Evolutionary conservation across 2,329 filamentous ascomycete species (phyloP).

Genomic region (Hypoxylon sp.): DNA sequence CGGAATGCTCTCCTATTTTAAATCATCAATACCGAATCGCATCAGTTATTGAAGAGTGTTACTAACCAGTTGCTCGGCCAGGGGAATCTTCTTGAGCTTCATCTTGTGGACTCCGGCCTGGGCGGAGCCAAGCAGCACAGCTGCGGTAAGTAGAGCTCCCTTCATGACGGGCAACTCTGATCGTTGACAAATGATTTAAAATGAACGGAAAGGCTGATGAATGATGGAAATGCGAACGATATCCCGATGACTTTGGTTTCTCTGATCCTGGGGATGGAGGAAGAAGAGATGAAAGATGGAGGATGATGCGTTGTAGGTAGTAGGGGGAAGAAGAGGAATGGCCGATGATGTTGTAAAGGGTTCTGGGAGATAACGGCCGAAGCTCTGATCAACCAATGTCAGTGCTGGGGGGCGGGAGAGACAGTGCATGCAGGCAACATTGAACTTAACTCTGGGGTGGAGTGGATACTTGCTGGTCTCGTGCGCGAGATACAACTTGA

Average conservation of each 20-base stretch:
- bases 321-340: conserved; percentile 33
- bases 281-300: conserved; percentile 34
- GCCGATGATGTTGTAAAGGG: conserved; percentile 42
- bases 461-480: conserved; percentile 40
- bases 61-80: conserved; percentile 92
- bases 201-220: conserved; percentile 18
- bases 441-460: conserved; percentile 23
- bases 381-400: conserved; percentile 36
- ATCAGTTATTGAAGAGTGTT: neutral
- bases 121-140: conserved; percentile 84
- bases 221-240: conserved; percentile 8
- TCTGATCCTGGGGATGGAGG: conserved; percentile 29
- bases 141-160: conserved; percentile 82
- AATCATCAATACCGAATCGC: conserved; percentile 43
- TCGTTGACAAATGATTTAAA: conserved; percentile 32
- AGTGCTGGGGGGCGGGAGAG: conserved; percentile 28
- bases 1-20: conserved; percentile 77
- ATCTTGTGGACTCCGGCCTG: conserved; percentile 93
- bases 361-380: conserved; percentile 42
- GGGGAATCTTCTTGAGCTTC: conserved; percentile 96
- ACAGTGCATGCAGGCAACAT: conserved; percentile 32
- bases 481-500: conserved; percentile 33
- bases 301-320: conserved; percentile 29
- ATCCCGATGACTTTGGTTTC: conserved; percentile 15
- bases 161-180: conserved; percentile 78